Percentiles rank a stretch among this genome's conserved stretches.
phyloP scores from a whole-genome alignment of 257 asterid genomes.

The Solanum bulbocastanum region DNA sequence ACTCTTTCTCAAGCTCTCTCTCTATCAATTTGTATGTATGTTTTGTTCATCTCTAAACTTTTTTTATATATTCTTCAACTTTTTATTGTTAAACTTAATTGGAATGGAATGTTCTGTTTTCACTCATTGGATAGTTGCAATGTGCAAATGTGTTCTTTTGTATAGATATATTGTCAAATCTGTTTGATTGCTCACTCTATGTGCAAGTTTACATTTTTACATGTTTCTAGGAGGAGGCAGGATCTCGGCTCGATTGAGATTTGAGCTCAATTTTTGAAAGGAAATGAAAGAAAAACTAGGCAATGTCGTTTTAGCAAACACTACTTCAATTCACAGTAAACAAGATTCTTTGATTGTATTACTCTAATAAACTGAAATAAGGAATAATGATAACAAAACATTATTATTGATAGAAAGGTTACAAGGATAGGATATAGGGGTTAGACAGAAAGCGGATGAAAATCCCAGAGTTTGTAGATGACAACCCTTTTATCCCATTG shows the following conservation, averaged over 20 bases:
- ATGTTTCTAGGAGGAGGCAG: not conserved
- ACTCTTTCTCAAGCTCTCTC: not conserved
- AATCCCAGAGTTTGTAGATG: not conserved
- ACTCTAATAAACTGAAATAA: not conserved
- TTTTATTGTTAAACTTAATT: not conserved
- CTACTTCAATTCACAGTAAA: not conserved
- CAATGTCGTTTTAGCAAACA: too few species aligned
- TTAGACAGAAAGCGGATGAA: not conserved
- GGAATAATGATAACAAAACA: not conserved
- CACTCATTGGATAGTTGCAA: not conserved
- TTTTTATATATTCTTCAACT: not conserved
- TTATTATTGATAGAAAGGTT: not conserved
- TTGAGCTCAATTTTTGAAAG: not conserved
- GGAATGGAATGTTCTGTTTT: not conserved
- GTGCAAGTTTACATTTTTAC: not conserved
- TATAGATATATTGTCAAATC: not conserved
- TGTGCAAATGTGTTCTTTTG: not conserved
- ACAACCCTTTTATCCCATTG: not conserved
- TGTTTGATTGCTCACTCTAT: not conserved
- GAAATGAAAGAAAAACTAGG: not conserved
- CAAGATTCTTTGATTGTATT: not conserved
- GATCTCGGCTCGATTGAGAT: too few species aligned
- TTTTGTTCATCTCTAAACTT: not conserved
- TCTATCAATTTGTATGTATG: not conserved
- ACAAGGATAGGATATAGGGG: not conserved